phyloP scores from a whole-genome alignment of 805 yeast genomes.

The Metschnikowia cubensis region DNA sequence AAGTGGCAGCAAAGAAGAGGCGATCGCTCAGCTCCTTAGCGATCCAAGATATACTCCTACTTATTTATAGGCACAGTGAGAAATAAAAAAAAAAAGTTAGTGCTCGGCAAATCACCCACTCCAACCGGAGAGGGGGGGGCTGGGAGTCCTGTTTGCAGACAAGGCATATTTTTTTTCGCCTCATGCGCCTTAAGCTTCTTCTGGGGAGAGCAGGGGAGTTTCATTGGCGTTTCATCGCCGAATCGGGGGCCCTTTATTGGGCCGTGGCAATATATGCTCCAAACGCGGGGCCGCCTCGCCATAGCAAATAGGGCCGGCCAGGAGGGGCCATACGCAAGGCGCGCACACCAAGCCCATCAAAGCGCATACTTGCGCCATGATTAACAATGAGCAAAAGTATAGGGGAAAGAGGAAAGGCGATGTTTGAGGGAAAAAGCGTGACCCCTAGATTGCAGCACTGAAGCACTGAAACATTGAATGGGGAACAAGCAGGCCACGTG shows the following conservation, averaged over 20 bases:
- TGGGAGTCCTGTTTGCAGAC: not conserved
- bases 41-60: not conserved
- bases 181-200: too few relatives aligned
- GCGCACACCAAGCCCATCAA: not conserved
- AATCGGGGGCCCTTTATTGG: not conserved
- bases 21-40: not conserved
- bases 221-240: not conserved
- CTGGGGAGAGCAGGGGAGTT: too few relatives aligned
- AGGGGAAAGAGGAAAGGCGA: not conserved
- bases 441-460: not conserved
- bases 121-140: not conserved
- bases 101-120: not conserved
- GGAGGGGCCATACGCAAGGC: conserved; percentile 4
- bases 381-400: not conserved
- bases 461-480: too few relatives aligned
- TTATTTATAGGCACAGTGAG: not conserved
- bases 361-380: conserved; percentile 2
- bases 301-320: not conserved
- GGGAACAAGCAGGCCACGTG: too few relatives aligned
- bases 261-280: not conserved
- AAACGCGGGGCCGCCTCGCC: not conserved
- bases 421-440: not conserved
- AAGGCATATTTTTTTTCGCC: too few relatives aligned
- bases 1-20: not conserved
- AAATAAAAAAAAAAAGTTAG: not conserved